Base-by-base conservation (phyloP, 2,329 filamentous ascomycete species). In the Tolypocladium ovalisporum region DNA sequence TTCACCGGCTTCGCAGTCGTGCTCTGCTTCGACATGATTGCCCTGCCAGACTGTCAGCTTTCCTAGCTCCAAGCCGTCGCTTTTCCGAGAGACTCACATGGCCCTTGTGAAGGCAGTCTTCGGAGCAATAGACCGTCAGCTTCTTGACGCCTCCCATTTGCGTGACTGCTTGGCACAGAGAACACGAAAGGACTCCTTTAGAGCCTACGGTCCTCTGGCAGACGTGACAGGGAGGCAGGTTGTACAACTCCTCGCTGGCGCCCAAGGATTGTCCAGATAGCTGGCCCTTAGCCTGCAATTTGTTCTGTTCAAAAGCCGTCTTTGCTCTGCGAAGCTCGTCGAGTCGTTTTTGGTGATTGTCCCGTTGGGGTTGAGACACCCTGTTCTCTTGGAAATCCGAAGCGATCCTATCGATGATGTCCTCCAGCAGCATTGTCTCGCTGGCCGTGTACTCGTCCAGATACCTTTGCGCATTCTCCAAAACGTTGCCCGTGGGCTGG, bases 301-400 rank as follows among this genome's bases (percentile, higher is more conserved):
- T 73, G 63, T 71, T 71, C 62, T 74, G 76, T 63, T 79, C 77
- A 68, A 78, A 76, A 10, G 77, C 76, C 58, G 71, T 75, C 63
- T 75, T 78, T 34, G 78, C 78, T 57, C 78, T 70, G 22, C 71
- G 71, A 4, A 80, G 70, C 62, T 79, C 77, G 57, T 78, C 75
- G 3, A 80, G 66, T 12, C 76, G 72, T 55, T 62, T 64, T 56
- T 62, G 62, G 58, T 75, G 72, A 35, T 66, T 69, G 47, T 75
- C 71, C 15, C 76, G 72, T 47, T 73, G 70, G 1, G 68, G 67
- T 57, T 71, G 66, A 22, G 66, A 61, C 52, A 56, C 67, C 47
- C 64, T 65, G 57, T 60, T 67, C 36, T 65, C 68, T 9, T 68
- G 67, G 22, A 69, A 61, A 24, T 70, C 69, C 35, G 67, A 62